These are phyloP conservation scores for Boletus insuetus DNA, from an alignment of 768 basidiomycete genomes.

Conservation along the genomic window DNA sequence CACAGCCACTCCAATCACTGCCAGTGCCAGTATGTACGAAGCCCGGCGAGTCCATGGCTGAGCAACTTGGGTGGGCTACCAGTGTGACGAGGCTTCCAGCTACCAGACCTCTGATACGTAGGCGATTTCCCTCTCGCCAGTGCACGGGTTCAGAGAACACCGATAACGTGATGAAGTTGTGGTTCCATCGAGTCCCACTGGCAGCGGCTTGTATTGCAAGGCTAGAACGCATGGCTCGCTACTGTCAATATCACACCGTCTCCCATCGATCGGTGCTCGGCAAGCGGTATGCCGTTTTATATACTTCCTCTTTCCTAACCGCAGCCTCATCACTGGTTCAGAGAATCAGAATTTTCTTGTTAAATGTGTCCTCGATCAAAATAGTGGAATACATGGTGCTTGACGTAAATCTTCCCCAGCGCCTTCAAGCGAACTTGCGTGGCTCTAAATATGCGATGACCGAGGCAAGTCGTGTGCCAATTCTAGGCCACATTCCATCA, in stretches of 20 bases:
- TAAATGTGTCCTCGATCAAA: not conserved
- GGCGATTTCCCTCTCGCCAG: too few relatives aligned
- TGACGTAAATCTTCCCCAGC: constrained; percentile 6
- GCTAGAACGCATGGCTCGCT: too few relatives aligned
- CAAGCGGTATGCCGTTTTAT: not conserved
- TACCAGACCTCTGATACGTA: too few relatives aligned
- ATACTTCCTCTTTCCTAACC: not conserved
- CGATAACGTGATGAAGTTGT: not conserved
- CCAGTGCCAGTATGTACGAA: too few relatives aligned
- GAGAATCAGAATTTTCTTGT: constrained; percentile 4
- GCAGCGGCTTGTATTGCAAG: too few relatives aligned
- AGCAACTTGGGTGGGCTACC: too few relatives aligned
- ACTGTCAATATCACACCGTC: not conserved
- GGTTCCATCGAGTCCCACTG: not conserved
- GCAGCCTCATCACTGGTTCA: not conserved
- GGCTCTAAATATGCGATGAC: not conserved
- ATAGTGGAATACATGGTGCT: not conserved
- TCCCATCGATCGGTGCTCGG: not conserved
- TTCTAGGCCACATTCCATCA: not conserved
- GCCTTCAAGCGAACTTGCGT: not conserved
- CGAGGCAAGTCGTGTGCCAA: not conserved
- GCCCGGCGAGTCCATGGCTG: too few relatives aligned
- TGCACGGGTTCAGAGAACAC: not conserved
- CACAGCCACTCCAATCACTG: constrained; percentile 19
- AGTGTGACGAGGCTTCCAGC: too few relatives aligned